Percentiles rank a stretch among this genome's conserved stretches.
Evolutionary conservation across 1,139 yeast genomes (phyloP).

Genomic region (Pichia inconspicua): DNA sequence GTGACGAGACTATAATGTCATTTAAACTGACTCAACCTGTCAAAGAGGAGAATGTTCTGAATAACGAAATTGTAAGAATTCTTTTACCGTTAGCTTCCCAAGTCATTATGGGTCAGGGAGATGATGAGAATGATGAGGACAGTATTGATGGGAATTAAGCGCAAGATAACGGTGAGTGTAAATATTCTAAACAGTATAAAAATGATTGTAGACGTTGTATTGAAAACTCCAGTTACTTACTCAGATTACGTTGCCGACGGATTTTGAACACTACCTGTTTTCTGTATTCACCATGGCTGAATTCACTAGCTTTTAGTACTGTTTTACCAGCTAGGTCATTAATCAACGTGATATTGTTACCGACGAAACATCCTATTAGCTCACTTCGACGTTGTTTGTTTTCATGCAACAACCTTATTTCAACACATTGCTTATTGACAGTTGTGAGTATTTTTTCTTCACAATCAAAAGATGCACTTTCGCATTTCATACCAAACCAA

Average conservation of each 20-base stretch:
- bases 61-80: constrained; percentile 24
- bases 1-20: constrained; percentile 22
- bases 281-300: constrained; percentile 6
- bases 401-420: constrained; percentile 21
- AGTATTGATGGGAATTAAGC: no score
- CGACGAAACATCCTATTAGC: constrained; percentile 21
- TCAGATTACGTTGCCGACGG: constrained; percentile 1
- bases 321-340: constrained; percentile 24
- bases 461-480: constrained; percentile 22
- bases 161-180: not conserved
- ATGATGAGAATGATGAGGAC: constrained; percentile 4
- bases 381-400: constrained; percentile 17
- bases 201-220: not conserved
- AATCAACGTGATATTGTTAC: constrained; percentile 17
- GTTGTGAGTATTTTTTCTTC: constrained; percentile 19
- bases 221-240: not conserved
- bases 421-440: constrained; percentile 20
- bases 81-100: constrained; percentile 30
- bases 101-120: constrained; percentile 20
- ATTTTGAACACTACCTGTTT: constrained; percentile 10
- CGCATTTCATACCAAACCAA: constrained; percentile 21
- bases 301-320: constrained; percentile 17
- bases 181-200: not conserved
- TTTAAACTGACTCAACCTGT: constrained; percentile 16
- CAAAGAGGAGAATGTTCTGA: constrained; percentile 15